Percentiles rank a stretch among this genome's conserved stretches.
phyloP scores from a whole-genome alignment of 2,329 filamentous ascomycete genomes.

The Cladorrhinum sp. region DNA sequence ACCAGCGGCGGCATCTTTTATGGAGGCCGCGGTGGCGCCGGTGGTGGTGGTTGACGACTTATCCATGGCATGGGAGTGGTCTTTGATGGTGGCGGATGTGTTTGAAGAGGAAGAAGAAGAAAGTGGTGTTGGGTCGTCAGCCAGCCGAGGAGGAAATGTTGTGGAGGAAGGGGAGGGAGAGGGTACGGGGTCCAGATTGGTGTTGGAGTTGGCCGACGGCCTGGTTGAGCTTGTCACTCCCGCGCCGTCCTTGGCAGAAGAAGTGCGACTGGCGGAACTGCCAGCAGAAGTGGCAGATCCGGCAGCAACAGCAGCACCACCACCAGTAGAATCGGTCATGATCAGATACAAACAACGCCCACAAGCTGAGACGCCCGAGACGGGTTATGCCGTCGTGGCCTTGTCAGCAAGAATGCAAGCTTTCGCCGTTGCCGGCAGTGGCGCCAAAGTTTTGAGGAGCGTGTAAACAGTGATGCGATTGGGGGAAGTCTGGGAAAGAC shows the following conservation, averaged over 20 bases:
- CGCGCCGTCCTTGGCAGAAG: slow-evolving; percentile 30
- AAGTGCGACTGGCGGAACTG: slow-evolving; percentile 26
- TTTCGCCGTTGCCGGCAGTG: neutral
- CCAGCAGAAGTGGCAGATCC: neutral
- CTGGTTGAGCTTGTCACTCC: slow-evolving; percentile 27
- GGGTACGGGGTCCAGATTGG: slow-evolving; percentile 16
- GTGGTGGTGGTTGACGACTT: slow-evolving; percentile 46
- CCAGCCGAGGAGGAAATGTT: slow-evolving; percentile 31
- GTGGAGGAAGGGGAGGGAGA: slow-evolving; percentile 26
- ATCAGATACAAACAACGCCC: neutral
- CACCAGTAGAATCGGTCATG: neutral
- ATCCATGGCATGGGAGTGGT: slow-evolving; percentile 44
- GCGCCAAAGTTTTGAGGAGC: neutral
- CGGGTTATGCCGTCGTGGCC: neutral
- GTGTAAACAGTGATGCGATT: neutral
- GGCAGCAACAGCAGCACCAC: neutral
- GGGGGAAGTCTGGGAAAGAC: slow-evolving; percentile 1
- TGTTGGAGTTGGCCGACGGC: slow-evolving; percentile 27
- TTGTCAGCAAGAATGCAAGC: neutral
- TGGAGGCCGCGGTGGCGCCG: slow-evolving; percentile 40
- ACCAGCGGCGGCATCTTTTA: slow-evolving; percentile 40
- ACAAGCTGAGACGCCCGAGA: neutral
- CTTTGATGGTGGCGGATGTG: slow-evolving; percentile 8
- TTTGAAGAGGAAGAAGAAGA: slow-evolving; percentile 13
- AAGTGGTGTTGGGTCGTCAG: slow-evolving; percentile 27